Conservation (phyloP, 495 filamentous ascomycete genomes). For the Neurospora intermedia region DNA sequence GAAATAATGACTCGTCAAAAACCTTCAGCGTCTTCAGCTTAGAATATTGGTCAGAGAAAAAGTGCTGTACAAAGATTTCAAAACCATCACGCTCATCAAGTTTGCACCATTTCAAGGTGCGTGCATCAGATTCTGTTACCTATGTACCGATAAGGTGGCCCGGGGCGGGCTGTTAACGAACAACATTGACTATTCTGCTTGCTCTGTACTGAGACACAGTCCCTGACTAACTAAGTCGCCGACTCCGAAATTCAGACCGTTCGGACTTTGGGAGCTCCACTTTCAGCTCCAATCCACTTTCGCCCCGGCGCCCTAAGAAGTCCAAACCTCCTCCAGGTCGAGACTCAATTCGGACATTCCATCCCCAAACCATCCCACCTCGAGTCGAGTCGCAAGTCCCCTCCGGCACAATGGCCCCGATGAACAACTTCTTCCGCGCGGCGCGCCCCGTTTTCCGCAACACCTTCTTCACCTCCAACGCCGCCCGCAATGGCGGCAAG, state of each 20-base stretch:
- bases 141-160: not conserved
- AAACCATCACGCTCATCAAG: not conserved
- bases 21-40: not conserved
- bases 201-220: not conserved
- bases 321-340: not conserved
- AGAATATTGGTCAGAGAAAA: not conserved
- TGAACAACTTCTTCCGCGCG: slow-evolving; percentile 36
- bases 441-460: slow-evolving; percentile 37
- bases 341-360: slow-evolving; percentile 1
- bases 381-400: slow-evolving; percentile 2
- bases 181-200: not conserved
- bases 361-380: slow-evolving; percentile 5
- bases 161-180: not conserved
- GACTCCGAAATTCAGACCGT: not conserved
- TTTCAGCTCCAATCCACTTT: slow-evolving; percentile 3
- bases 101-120: not conserved
- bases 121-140: not conserved
- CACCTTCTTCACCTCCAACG: slow-evolving; percentile 40
- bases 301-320: not conserved
- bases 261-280: not conserved
- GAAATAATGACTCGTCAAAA: not conserved
- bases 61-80: not conserved
- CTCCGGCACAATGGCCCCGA: slow-evolving; percentile 21
- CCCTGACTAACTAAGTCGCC: not conserved
- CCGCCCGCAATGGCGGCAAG: slow-evolving; percentile 41